A percentile compares a stretch with the other conserved stretches of the same genome.
phyloP scores from a whole-genome alignment of 306 rosid genomes.

The Sicyos edulis region DNA sequence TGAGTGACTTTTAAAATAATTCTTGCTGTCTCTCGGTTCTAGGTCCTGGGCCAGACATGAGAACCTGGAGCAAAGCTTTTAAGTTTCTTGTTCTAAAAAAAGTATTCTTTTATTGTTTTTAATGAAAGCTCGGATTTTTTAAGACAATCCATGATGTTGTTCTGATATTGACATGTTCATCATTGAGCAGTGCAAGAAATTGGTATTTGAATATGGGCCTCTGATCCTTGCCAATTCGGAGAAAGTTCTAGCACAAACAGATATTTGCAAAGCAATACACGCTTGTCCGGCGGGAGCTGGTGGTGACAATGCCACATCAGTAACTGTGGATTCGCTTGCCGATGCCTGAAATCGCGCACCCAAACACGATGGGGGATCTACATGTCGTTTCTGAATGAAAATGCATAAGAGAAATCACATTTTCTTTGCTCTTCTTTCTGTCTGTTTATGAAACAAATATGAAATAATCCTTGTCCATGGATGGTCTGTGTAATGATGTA shows the following conservation, averaged over 20 bases:
- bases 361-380: neutral
- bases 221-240: slow-evolving; percentile 51
- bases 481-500: neutral
- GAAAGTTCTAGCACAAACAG: slow-evolving; percentile 57
- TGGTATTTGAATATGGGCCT: slow-evolving; percentile 71
- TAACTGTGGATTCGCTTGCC: slow-evolving; percentile 13
- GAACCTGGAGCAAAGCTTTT: too few relatives aligned
- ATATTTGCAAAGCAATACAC: slow-evolving; percentile 60
- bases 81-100: too few relatives aligned
- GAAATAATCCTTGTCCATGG: neutral
- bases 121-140: too few relatives aligned
- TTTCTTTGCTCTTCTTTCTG: neutral
- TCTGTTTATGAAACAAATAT: slow-evolving; percentile 6
- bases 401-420: neutral
- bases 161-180: neutral
- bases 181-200: slow-evolving; percentile 70
- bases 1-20: too few relatives aligned
- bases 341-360: neutral
- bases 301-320: slow-evolving; percentile 12
- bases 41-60: too few relatives aligned
- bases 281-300: slow-evolving; percentile 44
- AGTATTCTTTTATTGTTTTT: too few relatives aligned
- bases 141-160: neutral
- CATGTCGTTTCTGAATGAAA: neutral
- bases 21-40: too few relatives aligned